These are phyloP conservation scores for Chaetothyriales sp. DNA, from an alignment of 2,329 filamentous ascomycete species.

Conservation along the genomic window DNA sequence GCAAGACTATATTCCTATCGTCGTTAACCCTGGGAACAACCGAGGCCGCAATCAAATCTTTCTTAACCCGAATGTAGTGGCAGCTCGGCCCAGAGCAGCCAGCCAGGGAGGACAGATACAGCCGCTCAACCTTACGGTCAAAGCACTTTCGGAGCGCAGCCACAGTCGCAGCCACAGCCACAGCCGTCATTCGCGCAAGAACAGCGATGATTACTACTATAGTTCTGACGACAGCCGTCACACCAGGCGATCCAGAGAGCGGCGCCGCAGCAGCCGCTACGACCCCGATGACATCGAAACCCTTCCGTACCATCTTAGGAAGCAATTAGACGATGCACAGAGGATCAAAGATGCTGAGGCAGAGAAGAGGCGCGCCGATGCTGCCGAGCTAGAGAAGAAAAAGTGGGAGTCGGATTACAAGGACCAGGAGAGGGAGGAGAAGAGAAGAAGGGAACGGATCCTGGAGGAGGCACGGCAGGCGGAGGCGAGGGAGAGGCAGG, in stretches of 20 bases:
- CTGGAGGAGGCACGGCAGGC: constrained; percentile 21
- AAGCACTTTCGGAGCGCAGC: background rate
- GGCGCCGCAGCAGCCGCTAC: constrained; percentile 23
- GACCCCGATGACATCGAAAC: constrained; percentile 22
- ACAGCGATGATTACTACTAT: background rate
- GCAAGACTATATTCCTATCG: background rate
- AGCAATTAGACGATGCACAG: constrained; percentile 21
- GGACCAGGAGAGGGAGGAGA: constrained; percentile 35
- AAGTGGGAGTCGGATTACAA: constrained; percentile 23
- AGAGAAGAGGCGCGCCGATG: constrained; percentile 27
- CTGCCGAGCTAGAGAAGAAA: constrained; percentile 23
- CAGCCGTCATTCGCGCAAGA: background rate
- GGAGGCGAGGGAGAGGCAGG: constrained; percentile 21
- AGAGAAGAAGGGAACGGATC: constrained; percentile 22
- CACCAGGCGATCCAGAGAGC: constrained; percentile 22
- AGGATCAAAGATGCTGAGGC: constrained; percentile 31
- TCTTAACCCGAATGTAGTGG: background rate
- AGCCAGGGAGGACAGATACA: constrained; percentile 2
- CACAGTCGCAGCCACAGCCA: background rate
- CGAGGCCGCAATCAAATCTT: background rate
- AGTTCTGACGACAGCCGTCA: constrained; percentile 1
- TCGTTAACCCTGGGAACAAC: background rate
- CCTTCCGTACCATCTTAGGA: constrained; percentile 17
- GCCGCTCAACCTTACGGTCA: constrained; percentile 1
- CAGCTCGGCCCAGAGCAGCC: constrained; percentile 1